Percentiles rank a stretch among this genome's conserved stretches.
Conservation (phyloP, 352 stramenopile genomes). For the Phytophthora pistaciae region DNA sequence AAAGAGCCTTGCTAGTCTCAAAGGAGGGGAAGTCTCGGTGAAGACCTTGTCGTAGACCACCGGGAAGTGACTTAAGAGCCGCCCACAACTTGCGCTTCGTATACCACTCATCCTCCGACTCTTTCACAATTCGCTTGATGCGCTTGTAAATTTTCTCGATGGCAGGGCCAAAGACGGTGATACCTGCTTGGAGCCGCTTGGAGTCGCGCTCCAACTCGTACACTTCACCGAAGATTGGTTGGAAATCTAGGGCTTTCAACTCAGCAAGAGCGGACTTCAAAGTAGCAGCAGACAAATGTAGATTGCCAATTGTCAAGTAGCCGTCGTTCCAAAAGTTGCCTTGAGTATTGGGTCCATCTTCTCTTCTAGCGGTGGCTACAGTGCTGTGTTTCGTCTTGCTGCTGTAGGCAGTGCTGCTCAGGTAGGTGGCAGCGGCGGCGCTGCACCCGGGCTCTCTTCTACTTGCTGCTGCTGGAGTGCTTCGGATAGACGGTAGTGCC, state of each 20-base stretch:
- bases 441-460: too few species aligned
- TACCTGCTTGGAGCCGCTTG: background rate
- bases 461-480: too few species aligned
- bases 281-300: background rate
- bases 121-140: background rate
- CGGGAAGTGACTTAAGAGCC: background rate
- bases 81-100: background rate
- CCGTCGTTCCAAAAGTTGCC: background rate
- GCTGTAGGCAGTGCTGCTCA: too few species aligned
- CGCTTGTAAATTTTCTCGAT: background rate
- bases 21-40: background rate
- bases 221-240: background rate
- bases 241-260: background rate
- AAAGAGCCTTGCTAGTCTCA: background rate
- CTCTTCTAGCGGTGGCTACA: too few species aligned
- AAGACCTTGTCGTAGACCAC: background rate
- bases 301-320: background rate
- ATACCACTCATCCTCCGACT: background rate
- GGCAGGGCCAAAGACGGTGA: background rate
- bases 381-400: too few species aligned
- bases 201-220: background rate
- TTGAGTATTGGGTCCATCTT: too few species aligned
- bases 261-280: background rate
- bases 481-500: too few species aligned
- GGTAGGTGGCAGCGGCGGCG: too few species aligned